Evolutionary conservation across 805 yeast species (phyloP).

Genomic region (Nakazawaea laoshanensis): DNA sequence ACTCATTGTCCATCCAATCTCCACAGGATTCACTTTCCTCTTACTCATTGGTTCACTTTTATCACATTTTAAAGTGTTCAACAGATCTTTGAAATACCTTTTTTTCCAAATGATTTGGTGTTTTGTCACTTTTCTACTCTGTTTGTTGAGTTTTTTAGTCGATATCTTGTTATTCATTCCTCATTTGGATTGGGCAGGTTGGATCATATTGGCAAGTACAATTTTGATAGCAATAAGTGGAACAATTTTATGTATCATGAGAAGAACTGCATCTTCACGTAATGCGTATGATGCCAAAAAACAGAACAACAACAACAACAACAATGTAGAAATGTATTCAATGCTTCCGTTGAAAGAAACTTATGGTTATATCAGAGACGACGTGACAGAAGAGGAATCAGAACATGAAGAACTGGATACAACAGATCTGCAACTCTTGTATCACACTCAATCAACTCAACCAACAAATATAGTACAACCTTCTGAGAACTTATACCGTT

Average conservation of each 20-base stretch:
- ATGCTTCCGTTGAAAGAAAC: conserved; percentile 8
- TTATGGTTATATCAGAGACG: conserved; percentile 13
- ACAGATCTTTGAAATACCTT: conserved; percentile 31
- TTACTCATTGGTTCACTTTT: conserved; percentile 31
- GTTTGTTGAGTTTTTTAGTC: conserved; percentile 69
- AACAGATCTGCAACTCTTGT: conserved; percentile 6
- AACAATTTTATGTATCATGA: conserved; percentile 60
- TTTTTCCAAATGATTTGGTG: conserved; percentile 49
- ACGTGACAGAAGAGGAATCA: conserved; percentile 2
- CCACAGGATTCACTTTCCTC: conserved; percentile 45
- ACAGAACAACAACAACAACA: conserved; percentile 1
- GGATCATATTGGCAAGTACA: conserved; percentile 71
- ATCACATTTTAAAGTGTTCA: conserved; percentile 26
- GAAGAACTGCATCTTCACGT: conserved; percentile 55
- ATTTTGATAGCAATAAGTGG: conserved; percentile 56
- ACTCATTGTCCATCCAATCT: conserved; percentile 59
- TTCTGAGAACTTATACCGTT: neutral
- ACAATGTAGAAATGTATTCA: conserved; percentile 7
- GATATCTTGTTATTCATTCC: conserved; percentile 77
- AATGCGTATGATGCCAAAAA: conserved; percentile 18
- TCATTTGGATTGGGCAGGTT: conserved; percentile 73
- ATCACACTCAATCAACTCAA: conserved; percentile 3
- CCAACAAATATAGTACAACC: conserved; percentile 4
- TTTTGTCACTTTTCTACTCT: conserved; percentile 58
- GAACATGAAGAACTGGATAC: neutral